Conservation (phyloP, 2,329 filamentous ascomycete species). For the Reticulascus tulasneorum region DNA sequence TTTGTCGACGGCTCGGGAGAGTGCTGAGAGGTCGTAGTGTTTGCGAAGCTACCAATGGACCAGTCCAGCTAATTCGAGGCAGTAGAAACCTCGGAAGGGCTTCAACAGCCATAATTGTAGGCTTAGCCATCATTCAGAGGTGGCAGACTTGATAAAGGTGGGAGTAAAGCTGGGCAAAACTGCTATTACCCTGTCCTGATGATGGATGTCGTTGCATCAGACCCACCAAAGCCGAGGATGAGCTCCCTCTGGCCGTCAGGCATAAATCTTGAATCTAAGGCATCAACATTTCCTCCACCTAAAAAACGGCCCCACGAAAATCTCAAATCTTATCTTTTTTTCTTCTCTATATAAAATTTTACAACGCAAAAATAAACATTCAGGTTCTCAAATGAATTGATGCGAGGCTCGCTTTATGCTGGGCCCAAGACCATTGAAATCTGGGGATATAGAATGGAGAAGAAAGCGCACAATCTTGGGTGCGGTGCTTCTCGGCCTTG, state of each 20-base stretch:
- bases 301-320: too few relatives aligned
- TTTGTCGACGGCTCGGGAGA: constrained; percentile 14
- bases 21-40: constrained; percentile 22
- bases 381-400: constrained; percentile 31
- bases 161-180: constrained; percentile 1
- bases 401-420: constrained; percentile 42
- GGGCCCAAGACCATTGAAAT: constrained; percentile 45
- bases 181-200: constrained; percentile 3
- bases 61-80: constrained; percentile 51
- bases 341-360: constrained; percentile 31
- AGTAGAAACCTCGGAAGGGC: constrained; percentile 50
- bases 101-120: constrained; percentile 27
- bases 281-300: too few relatives aligned
- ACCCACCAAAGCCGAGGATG: constrained; percentile 6
- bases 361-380: constrained; percentile 47
- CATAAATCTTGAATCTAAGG: too few relatives aligned
- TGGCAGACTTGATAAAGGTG: not conserved
- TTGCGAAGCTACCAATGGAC: constrained; percentile 23
- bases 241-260: not conserved
- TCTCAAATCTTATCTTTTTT: constrained; percentile 16
- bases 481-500: constrained; percentile 49
- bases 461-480: constrained; percentile 55
- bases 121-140: constrained; percentile 21
- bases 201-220: constrained; percentile 11
- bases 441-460: constrained; percentile 50